phyloP scores from a whole-genome alignment of 495 filamentous ascomycete genomes.

The Aspergillus hancockii region DNA sequence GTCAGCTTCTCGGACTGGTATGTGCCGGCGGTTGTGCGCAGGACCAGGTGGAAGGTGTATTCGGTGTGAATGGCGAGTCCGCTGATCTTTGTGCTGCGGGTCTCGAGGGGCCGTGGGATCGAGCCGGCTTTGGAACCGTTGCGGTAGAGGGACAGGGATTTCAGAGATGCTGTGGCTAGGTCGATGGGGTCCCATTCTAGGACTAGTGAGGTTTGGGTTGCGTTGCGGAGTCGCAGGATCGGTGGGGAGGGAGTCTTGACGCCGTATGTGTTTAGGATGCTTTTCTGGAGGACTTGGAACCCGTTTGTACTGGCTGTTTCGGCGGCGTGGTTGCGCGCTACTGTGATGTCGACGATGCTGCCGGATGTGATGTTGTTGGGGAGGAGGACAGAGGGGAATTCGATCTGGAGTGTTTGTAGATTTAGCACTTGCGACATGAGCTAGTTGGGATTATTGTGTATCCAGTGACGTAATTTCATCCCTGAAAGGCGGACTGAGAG shows the following conservation, averaged over 20 bases:
- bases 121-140: conserved; percentile 95
- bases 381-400: conserved; percentile 97
- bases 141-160: conserved; percentile 85
- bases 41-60: conserved; percentile 90
- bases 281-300: conserved; percentile 82
- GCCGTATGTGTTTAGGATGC: conserved; percentile 85
- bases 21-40: conserved; percentile 89
- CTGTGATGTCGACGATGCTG: conserved; percentile 96
- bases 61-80: conserved; percentile 95
- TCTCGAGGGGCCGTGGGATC: conserved; percentile 82
- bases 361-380: conserved; percentile 92
- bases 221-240: conserved; percentile 86
- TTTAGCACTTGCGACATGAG: conserved; percentile 10
- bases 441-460: neutral
- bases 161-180: conserved; percentile 86
- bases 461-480: neutral
- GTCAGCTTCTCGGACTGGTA: conserved; percentile 78
- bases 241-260: conserved; percentile 75
- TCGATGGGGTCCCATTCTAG: conserved; percentile 97
- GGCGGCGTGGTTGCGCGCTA: conserved; percentile 79
- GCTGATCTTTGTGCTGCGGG: conserved; percentile 92
- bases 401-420: conserved; percentile 66
- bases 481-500: neutral
- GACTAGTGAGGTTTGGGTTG: conserved; percentile 94
- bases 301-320: conserved; percentile 69